Conservation (phyloP, 805 yeast species). For the Candida orba region DNA sequence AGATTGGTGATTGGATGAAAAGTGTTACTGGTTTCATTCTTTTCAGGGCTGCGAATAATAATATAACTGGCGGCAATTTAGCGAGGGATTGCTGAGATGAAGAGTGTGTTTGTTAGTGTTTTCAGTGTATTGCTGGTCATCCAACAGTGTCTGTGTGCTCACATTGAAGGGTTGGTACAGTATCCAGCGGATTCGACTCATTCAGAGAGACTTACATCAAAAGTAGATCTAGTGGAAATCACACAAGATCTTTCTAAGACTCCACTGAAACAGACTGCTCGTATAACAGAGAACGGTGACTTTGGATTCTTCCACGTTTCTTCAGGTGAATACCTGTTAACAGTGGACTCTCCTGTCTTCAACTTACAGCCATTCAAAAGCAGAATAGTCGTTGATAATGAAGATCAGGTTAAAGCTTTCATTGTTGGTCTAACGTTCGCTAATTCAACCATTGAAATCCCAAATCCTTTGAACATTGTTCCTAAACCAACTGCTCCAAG, state of each 20-base stretch:
- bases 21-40: background rate
- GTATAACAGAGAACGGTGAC: constrained; percentile 8
- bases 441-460: constrained; percentile 2
- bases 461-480: constrained; percentile 20
- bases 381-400: constrained; percentile 11
- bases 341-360: constrained; percentile 14
- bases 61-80: no score
- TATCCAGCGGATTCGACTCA: constrained; percentile 10
- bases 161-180: constrained; percentile 12
- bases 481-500: constrained; percentile 24
- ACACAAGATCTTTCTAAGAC: background rate
- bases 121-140: background rate
- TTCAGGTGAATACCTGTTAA: constrained; percentile 15
- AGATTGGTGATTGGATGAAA: constrained; percentile 8
- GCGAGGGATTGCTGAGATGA: background rate
- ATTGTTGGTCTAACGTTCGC: constrained; percentile 10
- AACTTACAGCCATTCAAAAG: constrained; percentile 20
- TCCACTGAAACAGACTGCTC: constrained; percentile 4
- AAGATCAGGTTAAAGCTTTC: constrained; percentile 11
- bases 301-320: constrained; percentile 13
- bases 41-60: no score
- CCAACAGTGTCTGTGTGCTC: constrained; percentile 4
- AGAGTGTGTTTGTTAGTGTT: background rate
- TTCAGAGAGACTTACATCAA: constrained; percentile 10
- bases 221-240: constrained; percentile 11